Evolutionary conservation across 352 stramenopile species (phyloP).

Genomic region (Phytophthora ramorum): DNA sequence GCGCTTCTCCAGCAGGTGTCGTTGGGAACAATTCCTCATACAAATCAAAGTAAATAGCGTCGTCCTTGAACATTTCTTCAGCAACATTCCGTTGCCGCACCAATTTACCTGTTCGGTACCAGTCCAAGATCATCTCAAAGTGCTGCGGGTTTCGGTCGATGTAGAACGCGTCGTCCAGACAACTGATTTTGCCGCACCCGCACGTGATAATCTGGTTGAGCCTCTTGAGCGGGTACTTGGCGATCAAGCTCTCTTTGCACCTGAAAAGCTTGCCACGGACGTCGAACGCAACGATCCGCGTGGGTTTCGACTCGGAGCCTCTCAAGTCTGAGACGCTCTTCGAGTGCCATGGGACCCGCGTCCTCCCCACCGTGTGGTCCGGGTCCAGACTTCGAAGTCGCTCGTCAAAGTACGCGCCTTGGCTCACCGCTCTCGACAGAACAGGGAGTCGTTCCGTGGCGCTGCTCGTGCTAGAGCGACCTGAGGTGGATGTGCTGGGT

Average conservation of each 20-base stretch:
- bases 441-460: conserved; percentile 9
- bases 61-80: conserved; percentile 56
- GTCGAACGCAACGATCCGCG: conserved; percentile 54
- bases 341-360: conserved; percentile 37
- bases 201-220: conserved; percentile 69
- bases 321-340: conserved; percentile 34
- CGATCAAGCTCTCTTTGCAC: conserved; percentile 70
- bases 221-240: conserved; percentile 64
- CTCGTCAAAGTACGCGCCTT: conserved; percentile 24
- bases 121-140: conserved; percentile 80
- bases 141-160: conserved; percentile 78
- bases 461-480: conserved; percentile 5
- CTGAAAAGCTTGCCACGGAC: conserved; percentile 74
- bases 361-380: conserved; percentile 32
- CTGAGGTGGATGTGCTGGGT: neutral
- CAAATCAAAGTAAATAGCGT: conserved; percentile 77
- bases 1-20: conserved; percentile 12
- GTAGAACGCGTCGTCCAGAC: conserved; percentile 57
- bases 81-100: conserved; percentile 50
- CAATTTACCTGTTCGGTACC: conserved; percentile 68
- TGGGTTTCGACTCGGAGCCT: conserved; percentile 10
- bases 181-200: conserved; percentile 54
- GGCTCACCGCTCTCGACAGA: conserved; percentile 19
- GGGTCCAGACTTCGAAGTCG: conserved; percentile 24
- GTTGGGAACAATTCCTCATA: conserved; percentile 59